Percentiles rank a stretch among this genome's conserved stretches.
Conservation (phyloP, 1,284 basidiomycete genomes). For the Pseudozyma pruni region DNA sequence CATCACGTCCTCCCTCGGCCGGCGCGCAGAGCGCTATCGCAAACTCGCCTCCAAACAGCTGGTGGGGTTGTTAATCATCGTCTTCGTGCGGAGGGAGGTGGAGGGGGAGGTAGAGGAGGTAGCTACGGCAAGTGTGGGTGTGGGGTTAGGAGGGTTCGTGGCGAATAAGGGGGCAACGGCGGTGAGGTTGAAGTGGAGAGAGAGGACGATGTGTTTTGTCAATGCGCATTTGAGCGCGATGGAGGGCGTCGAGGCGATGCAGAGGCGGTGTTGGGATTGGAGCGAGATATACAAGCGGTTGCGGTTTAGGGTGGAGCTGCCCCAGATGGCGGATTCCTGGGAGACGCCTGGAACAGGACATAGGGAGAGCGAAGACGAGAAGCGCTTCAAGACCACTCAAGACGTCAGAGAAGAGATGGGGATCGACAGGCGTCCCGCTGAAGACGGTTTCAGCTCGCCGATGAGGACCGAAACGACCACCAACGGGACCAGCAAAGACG, state of each 20-base stretch:
- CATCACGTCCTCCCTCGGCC: conserved; percentile 25
- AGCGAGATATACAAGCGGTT: conserved; percentile 48
- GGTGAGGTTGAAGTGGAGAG: conserved; percentile 87
- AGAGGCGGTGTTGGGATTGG: conserved; percentile 52
- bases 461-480: neutral
- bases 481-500: neutral
- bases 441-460: too few relatives aligned
- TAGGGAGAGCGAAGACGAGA: conserved; percentile 84
- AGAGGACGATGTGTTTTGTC: conserved; percentile 91
- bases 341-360: conserved; percentile 85
- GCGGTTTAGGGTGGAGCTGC: conserved; percentile 17
- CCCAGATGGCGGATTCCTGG: conserved; percentile 13
- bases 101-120: conserved; percentile 17
- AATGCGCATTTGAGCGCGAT: conserved; percentile 90
- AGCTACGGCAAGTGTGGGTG: conserved; percentile 35
- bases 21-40: conserved; percentile 14
- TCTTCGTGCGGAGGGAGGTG: conserved; percentile 26
- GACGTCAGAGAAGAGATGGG: conserved; percentile 9
- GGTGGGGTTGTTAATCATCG: conserved; percentile 45
- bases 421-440: too few relatives aligned
- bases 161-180: conserved; percentile 76
- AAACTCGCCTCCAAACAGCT: conserved; percentile 50
- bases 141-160: conserved; percentile 50
- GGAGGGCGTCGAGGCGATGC: conserved; percentile 48
- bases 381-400: conserved; percentile 13